These are phyloP conservation scores for Yamadazyma diddensiae DNA, from an alignment of 1,139 yeast species.

Conservation along the genomic window DNA sequence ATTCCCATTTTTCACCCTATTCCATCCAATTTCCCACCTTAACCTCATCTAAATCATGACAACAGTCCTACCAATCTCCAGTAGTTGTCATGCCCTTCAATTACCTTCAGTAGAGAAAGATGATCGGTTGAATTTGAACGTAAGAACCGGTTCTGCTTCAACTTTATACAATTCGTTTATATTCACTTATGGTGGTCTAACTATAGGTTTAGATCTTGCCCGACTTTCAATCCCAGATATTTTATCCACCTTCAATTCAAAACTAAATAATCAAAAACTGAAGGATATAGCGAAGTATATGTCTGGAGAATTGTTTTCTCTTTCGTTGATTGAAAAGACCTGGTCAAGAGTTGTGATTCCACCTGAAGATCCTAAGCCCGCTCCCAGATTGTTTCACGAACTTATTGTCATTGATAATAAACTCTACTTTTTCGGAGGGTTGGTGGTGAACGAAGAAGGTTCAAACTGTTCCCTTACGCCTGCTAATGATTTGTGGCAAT, in stretches of 20 bases:
- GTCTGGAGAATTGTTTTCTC: slow-evolving; percentile 54
- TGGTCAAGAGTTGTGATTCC: slow-evolving; percentile 45
- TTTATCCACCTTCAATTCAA: slow-evolving; percentile 24
- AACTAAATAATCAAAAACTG: slow-evolving; percentile 25
- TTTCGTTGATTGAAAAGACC: slow-evolving; percentile 53
- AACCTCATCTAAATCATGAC: slow-evolving; percentile 7
- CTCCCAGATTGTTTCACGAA: slow-evolving; percentile 60
- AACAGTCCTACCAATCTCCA: slow-evolving; percentile 36
- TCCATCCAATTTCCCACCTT: not conserved
- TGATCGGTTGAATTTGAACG: slow-evolving; percentile 48
- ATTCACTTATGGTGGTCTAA: slow-evolving; percentile 67
- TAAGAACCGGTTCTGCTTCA: slow-evolving; percentile 66
- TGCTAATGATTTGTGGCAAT: slow-evolving; percentile 65
- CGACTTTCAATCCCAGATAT: slow-evolving; percentile 34
- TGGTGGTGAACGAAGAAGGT: slow-evolving; percentile 24
- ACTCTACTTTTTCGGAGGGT: slow-evolving; percentile 63
- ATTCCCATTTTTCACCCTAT: not conserved
- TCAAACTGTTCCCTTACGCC: slow-evolving; percentile 31
- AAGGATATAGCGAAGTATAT: slow-evolving; percentile 41
- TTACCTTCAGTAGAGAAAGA: slow-evolving; percentile 48
- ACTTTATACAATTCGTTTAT: slow-evolving; percentile 56
- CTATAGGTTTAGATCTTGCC: slow-evolving; percentile 51
- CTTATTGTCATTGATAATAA: slow-evolving; percentile 47
- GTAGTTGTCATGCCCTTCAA: slow-evolving; percentile 45
- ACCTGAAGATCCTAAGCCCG: slow-evolving; percentile 29